Evolutionary conservation across 2,329 filamentous ascomycete genomes (phyloP).

Genomic region (Apiospora hydei): DNA sequence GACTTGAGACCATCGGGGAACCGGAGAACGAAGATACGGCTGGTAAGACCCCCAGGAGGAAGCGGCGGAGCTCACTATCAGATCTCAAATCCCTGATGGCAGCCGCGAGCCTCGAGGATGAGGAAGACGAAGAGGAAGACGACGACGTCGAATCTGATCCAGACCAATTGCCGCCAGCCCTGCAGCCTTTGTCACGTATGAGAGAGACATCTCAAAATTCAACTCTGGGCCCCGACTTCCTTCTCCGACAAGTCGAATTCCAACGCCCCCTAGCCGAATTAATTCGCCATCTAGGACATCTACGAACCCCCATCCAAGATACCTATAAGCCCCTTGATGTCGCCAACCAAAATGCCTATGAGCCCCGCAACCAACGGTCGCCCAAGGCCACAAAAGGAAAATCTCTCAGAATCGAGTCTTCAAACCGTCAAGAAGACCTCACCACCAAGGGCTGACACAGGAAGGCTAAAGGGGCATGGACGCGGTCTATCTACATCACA

Average conservation of each 20-base stretch:
- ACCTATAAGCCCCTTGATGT: constrained; percentile 56
- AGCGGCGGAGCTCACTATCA: constrained; percentile 89
- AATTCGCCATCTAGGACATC: constrained; percentile 25
- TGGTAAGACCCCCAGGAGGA: constrained; percentile 67
- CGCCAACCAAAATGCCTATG: constrained; percentile 41
- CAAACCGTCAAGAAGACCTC: constrained; percentile 31
- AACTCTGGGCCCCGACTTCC: constrained; percentile 57
- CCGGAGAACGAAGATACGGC: constrained; percentile 53
- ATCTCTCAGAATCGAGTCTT: constrained; percentile 41
- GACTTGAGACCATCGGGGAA: constrained; percentile 67
- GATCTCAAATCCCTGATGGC: constrained; percentile 78
- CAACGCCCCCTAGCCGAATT: not conserved
- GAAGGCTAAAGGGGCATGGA: constrained; percentile 45
- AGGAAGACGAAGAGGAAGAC: not conserved
- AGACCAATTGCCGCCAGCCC: constrained; percentile 30
- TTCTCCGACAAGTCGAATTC: not conserved
- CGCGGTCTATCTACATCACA: constrained; percentile 61
- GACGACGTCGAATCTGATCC: constrained; percentile 42
- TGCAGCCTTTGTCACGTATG: constrained; percentile 60
- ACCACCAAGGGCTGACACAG: constrained; percentile 30
- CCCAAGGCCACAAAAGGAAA: constrained; percentile 55
- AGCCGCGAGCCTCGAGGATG: constrained; percentile 59
- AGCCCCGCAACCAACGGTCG: constrained; percentile 28
- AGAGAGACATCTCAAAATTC: constrained; percentile 62
- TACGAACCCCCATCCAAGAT: constrained; percentile 53